phyloP scores from a whole-genome alignment of 1,284 basidiomycete species.

The Cryptococcus amylolentus region DNA sequence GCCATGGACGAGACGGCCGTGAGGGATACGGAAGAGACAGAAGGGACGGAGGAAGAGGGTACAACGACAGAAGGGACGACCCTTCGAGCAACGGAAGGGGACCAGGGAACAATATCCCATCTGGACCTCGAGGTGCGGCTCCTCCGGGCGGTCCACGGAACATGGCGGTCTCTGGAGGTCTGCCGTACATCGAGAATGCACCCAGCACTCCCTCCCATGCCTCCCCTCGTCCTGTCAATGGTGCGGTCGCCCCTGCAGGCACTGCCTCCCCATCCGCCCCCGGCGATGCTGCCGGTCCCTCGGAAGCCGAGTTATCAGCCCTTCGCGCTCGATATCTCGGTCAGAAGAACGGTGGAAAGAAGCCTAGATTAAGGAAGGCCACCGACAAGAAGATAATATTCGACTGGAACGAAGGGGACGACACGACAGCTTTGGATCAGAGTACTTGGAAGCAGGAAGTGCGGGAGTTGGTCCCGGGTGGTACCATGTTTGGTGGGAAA shows the following conservation, averaged over 20 bases:
- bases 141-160: conserved; percentile 28
- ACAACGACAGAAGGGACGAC: conserved; percentile 8
- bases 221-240: conserved; percentile 9
- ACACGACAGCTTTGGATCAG: conserved; percentile 61
- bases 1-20: conserved; percentile 7
- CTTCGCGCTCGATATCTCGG: conserved; percentile 87
- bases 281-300: conserved; percentile 44
- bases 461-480: conserved; percentile 65
- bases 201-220: not conserved
- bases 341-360: conserved; percentile 65
- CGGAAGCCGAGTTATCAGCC: conserved; percentile 67
- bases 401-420: conserved; percentile 93
- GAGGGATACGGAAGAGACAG: conserved; percentile 9
- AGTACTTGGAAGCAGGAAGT: conserved; percentile 41
- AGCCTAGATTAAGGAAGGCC: conserved; percentile 85
- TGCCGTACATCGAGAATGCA: conserved; percentile 13
- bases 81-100: not conserved
- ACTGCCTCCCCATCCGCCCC: conserved; percentile 15
- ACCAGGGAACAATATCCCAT: conserved; percentile 12
- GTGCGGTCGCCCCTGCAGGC: conserved; percentile 14
- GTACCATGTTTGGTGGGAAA: conserved; percentile 80
- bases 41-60: not conserved
- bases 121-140: conserved; percentile 23
- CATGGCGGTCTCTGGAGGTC: conserved; percentile 6
- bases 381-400: conserved; percentile 92